Percentiles rank a stretch among this genome's conserved stretches.
These are phyloP conservation scores for Boletus rufocinnamomeus DNA, from an alignment of 768 basidiomycete genomes.

Conservation along the genomic window DNA sequence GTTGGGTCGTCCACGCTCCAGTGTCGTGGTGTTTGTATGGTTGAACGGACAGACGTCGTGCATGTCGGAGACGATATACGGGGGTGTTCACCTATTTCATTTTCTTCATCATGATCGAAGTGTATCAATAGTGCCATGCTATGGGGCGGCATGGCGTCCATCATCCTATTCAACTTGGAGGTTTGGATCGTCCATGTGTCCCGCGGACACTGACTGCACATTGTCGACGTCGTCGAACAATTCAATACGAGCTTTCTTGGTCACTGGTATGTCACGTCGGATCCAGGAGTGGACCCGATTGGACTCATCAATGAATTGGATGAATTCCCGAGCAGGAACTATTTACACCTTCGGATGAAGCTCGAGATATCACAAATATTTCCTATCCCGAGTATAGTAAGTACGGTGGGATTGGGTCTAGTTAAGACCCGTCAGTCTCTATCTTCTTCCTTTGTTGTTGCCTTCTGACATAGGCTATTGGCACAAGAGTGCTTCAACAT, in stretches of 20 bases:
- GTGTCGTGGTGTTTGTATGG: neutral
- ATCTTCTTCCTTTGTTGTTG: neutral
- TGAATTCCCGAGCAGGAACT: no score
- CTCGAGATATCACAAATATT: no score
- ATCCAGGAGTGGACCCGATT: neutral
- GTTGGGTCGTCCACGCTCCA: no score
- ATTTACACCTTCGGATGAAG: no score
- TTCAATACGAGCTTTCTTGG: neutral
- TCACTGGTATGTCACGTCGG: neutral
- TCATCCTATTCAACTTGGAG: neutral
- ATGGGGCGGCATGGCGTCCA: neutral
- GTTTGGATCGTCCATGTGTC: neutral
- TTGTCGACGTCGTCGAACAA: no score
- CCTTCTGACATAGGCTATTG: constrained; percentile 55
- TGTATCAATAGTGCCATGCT: no score
- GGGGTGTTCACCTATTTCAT: neutral
- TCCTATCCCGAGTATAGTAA: no score
- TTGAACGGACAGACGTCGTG: neutral
- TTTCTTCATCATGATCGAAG: neutral
- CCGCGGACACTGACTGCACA: no score
- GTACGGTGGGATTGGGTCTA: no score
- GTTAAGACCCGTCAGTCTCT: constrained; percentile 50
- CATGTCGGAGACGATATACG: neutral
- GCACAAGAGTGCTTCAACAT: constrained; percentile 82
- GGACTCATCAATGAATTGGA: neutral